Base-by-base conservation (phyloP, 495 filamentous ascomycete species). In the Hypoxylon lienhwacheense region DNA sequence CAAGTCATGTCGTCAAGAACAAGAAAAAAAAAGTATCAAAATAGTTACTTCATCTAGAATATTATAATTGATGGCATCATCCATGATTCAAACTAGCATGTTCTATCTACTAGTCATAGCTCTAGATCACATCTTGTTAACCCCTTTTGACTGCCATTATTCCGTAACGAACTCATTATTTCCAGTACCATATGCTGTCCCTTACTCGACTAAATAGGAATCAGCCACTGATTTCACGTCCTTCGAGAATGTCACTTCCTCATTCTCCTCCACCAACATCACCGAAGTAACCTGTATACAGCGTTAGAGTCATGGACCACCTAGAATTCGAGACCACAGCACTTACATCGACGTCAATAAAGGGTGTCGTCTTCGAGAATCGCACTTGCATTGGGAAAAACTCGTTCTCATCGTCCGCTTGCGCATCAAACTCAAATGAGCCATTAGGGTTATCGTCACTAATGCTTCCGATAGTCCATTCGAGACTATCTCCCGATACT, bases 301-400 rank as follows among this genome's bases (percentile, higher is more conserved):
- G 29, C 25, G 37, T 73, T 47, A 65, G 47, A 28, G 55, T 29
- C 22, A 11, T 10, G 4, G 48, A 52, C n/a, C 8, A 25, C 24
- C 12, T 12, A 8, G 1, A 17, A 21, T 24, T 40, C 26, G 14
- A 11, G 8, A 31, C 6, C 12, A 33, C 40, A 5, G 5, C 44
- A 70, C 85, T 82, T 77, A 91, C 92, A 78, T 95, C 89, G 48
- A 97, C 88, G 63, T 93, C 88, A 24, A 96, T 82, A 66, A 92
- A 91, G 16, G 92, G 92, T 43, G 77, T 83, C 31, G 84, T 79
- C 76, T 95, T 96, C 25, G 86, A 83, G 75, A 97, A 97, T 20
- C 82, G 83, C 22, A 97, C 87, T 36, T 80, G 84, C 91, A 97
- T 97, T 1, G 92, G 92, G 84, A 97, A 97, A 73, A 97, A 97